A percentile compares a stretch with the other conserved stretches of the same genome.
Conservation (phyloP, 345 rosid genomes). For the Eucalyptus rudis region DNA sequence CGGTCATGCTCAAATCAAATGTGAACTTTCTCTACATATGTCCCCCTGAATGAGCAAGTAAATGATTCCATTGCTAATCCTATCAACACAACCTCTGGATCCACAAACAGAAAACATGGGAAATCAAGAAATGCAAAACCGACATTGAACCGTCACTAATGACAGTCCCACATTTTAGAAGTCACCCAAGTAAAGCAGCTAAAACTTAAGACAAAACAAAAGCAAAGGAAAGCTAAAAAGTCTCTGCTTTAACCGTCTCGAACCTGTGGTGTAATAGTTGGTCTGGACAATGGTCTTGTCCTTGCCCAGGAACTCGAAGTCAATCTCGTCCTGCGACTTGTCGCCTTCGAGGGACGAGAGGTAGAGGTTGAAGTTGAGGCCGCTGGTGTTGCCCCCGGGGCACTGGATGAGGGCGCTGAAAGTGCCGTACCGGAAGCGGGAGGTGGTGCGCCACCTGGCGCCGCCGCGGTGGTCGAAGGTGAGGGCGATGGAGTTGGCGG, state of each 20-base stretch:
- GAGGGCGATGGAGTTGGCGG: conserved; percentile 33
- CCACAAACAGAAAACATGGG: background rate
- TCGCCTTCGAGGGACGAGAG: conserved; percentile 58
- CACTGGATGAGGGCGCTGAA: conserved; percentile 41
- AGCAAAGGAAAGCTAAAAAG: background rate
- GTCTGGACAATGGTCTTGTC: conserved; percentile 36
- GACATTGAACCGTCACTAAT: background rate
- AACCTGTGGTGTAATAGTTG: conserved; percentile 39
- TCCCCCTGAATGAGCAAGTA: background rate
- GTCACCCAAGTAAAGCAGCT: background rate
- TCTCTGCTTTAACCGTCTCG: background rate
- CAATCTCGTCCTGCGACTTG: conserved; percentile 57
- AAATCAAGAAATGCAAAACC: background rate
- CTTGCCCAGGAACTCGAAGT: conserved; percentile 57
- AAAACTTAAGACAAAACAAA: background rate
- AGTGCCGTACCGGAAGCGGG: conserved; percentile 46
- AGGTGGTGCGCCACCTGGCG: conserved; percentile 50
- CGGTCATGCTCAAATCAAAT: background rate
- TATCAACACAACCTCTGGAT: background rate
- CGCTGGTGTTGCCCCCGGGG: conserved; percentile 46
- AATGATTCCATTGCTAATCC: background rate
- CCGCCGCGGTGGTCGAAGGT: conserved; percentile 51
- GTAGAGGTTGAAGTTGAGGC: conserved; percentile 56
- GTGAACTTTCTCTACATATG: background rate
- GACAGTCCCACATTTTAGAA: background rate